Evolutionary conservation across 495 filamentous ascomycete genomes (phyloP), one percentile per base, ranked within the genome.

Genomic region (Apodospora peruviana): DNA sequence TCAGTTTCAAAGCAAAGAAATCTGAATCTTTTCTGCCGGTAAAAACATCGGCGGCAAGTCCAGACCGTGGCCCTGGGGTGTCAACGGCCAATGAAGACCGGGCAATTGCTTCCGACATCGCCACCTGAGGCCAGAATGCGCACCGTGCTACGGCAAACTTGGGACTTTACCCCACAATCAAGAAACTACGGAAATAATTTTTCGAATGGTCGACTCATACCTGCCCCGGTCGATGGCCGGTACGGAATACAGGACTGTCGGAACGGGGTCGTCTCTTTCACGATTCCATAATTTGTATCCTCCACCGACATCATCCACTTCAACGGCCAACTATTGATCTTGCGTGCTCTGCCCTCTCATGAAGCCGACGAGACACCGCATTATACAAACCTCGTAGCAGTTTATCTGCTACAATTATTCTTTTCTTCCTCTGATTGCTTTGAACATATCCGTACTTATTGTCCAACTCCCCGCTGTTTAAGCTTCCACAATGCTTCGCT

Each of bases 401-500:
- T 24, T 52, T 47, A 2, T 32, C 14, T 32, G 27, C 14, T 32
- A 32, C 14, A 32, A 32, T 32, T 32, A 7, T 7, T 40, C 40
- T 52, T 18, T 51, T 56, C 38, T 20, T 29, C 21, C 22, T 46
- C 39, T 52, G 5, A 10, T 40, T 48, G 44, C 2, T 49, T 51
- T 24, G n/a, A n/a, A n/a, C n/a, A n/a, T n/a, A n/a, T n/a, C n/a
- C n/a, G n/a, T n/a, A n/a, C n/a, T n/a, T n/a, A n/a, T n/a, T n/a
- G 35, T 35, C 38, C 12, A 16, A 27, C 47, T 59, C 50, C 51
- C 52, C 46, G 17, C 56, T 42, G 34, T 50, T 48, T 48, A 42
- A 11, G 3, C 9, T 20, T 41, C 27, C 50, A 50, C 50, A 39
- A 74, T 74, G 71, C 66, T 74, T 55, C 71, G 68, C 37, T 61